Evolutionary conservation across 2,329 filamentous ascomycete species (phyloP).

Genomic region (Camillea tinctor): DNA sequence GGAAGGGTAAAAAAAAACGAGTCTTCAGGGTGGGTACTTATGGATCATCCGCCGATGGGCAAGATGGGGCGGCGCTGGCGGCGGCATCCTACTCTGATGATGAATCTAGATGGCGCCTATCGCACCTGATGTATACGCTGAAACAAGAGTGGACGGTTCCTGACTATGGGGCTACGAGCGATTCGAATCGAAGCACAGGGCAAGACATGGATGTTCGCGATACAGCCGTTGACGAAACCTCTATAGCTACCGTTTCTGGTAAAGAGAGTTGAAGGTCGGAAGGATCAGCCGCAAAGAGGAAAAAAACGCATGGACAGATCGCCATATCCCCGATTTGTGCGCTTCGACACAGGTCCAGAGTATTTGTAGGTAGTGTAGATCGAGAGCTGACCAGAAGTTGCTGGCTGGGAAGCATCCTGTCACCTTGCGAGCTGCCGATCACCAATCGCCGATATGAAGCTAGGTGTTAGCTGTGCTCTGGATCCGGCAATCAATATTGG

Average conservation of each 20-base stretch:
- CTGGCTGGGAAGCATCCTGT: neutral
- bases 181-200: neutral
- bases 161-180: neutral
- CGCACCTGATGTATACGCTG: neutral
- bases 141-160: neutral
- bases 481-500: neutral
- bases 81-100: neutral
- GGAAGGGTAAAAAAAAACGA: neutral
- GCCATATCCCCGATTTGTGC: neutral
- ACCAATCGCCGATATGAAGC: neutral
- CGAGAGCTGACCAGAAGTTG: neutral
- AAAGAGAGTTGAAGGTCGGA: neutral
- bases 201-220: neutral
- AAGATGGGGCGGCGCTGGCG: neutral
- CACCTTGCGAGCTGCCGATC: neutral
- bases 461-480: neutral
- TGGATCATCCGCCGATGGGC: neutral
- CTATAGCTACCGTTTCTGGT: neutral
- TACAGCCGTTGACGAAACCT: neutral
- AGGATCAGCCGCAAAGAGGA: neutral
- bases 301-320: neutral
- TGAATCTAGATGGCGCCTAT: neutral
- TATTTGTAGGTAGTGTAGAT: neutral
- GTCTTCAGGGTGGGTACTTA: neutral
- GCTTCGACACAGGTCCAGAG: neutral